Evolutionary conservation across 257 asterid species (phyloP).

Genomic region (Nicotiana obtusifolia): DNA sequence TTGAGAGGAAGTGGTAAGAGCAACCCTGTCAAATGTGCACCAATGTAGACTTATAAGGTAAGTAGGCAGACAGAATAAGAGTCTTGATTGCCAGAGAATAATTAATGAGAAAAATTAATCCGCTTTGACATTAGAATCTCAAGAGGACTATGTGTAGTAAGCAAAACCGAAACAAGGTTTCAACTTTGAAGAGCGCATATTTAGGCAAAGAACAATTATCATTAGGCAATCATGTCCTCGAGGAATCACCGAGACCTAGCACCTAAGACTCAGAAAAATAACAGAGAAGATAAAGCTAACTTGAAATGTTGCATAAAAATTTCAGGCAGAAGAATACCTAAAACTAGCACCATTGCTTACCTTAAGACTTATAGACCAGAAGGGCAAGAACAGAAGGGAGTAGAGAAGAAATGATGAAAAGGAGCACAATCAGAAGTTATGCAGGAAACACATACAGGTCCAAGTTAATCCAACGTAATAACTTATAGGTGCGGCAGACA

Average conservation of each 20-base stretch:
- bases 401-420: neutral
- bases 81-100: neutral
- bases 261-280: neutral
- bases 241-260: neutral
- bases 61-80: neutral
- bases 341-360: neutral
- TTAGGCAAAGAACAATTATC: neutral
- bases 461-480: neutral
- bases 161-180: neutral
- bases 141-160: neutral
- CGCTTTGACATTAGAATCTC: neutral
- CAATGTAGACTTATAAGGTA: neutral
- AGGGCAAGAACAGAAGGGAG: neutral
- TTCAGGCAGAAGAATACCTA: neutral
- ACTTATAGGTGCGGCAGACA: neutral
- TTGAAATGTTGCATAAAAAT: neutral
- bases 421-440: neutral
- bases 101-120: neutral
- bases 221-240: neutral
- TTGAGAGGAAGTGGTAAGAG: slow-evolving; percentile 69
- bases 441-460: neutral
- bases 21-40: slow-evolving; percentile 48
- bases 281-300: neutral
- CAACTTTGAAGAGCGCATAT: neutral
- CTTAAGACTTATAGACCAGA: neutral